Conservation (phyloP, 192 early-diverging fungal species). For the Coemansia sp. region DNA sequence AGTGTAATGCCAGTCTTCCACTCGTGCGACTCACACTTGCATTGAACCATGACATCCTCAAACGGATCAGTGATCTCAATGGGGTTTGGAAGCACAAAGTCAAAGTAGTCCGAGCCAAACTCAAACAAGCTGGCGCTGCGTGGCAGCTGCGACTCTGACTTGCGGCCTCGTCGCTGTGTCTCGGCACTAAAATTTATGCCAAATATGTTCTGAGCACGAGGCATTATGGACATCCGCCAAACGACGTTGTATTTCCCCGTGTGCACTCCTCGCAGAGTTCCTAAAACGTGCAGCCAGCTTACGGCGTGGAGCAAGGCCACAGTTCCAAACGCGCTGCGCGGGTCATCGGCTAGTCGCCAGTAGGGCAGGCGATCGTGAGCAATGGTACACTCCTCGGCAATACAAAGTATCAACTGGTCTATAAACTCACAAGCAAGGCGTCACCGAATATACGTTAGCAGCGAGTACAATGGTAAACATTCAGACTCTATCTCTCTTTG, state of each 20-base stretch:
- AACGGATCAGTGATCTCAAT: conserved; percentile 33
- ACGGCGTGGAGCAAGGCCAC: conserved; percentile 34
- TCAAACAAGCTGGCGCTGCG: conserved; percentile 28
- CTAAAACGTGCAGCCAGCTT: conserved; percentile 47
- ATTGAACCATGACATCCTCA: conserved; percentile 38
- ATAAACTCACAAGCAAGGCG: background rate
- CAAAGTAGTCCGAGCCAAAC: conserved; percentile 55
- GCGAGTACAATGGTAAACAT: background rate
- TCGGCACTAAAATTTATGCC: conserved; percentile 34
- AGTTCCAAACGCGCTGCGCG: conserved; percentile 38
- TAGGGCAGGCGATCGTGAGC: conserved; percentile 35
- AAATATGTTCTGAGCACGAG: conserved; percentile 36
- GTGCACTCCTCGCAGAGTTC: conserved; percentile 34
- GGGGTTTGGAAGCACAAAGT: conserved; percentile 38
- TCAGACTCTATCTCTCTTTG: background rate
- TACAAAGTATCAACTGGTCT: conserved; percentile 24
- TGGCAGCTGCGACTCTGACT: conserved; percentile 29
- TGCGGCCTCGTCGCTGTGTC: background rate
- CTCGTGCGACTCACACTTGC: conserved; percentile 30
- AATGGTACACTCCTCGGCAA: conserved; percentile 38
- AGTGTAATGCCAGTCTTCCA: conserved; percentile 42
- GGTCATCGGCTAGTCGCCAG: conserved; percentile 29
- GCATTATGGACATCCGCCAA: conserved; percentile 45
- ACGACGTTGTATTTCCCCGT: conserved; percentile 38
- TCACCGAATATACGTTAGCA: background rate